Conservation (phyloP, 1,139 yeast species). For the Hanseniaspora sp. region DNA sequence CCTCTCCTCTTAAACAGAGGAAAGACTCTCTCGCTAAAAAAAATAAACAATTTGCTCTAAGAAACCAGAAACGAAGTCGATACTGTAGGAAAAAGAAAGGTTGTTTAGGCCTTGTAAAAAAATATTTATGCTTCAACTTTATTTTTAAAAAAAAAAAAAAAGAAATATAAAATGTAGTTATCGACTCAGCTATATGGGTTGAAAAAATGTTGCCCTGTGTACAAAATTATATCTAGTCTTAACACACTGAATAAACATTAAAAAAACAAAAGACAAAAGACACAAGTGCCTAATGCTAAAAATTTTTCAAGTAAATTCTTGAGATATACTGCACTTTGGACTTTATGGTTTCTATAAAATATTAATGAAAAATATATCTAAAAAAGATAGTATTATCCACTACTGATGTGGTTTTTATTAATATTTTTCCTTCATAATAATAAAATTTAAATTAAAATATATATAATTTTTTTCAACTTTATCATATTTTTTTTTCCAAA, state of each 20-base stretch:
- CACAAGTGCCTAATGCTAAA: slow-evolving; percentile 23
- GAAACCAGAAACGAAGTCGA: slow-evolving; percentile 69
- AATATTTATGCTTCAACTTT: background rate
- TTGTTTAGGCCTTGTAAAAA: slow-evolving; percentile 32
- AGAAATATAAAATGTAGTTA: slow-evolving; percentile 6
- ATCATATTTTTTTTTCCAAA: background rate
- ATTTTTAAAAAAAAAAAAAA: background rate
- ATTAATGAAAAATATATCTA: slow-evolving; percentile 33
- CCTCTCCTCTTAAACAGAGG: slow-evolving; percentile 26
- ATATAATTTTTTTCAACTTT: background rate
- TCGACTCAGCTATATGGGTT: slow-evolving; percentile 33
- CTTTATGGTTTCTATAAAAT: slow-evolving; percentile 40
- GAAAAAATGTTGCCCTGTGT: slow-evolving; percentile 22
- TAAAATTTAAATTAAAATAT: background rate
- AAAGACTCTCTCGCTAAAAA: slow-evolving; percentile 16
- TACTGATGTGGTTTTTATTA: slow-evolving; percentile 30
- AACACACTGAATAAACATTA: slow-evolving; percentile 21
- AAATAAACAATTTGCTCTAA: slow-evolving; percentile 37
- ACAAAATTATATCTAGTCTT: slow-evolving; percentile 26
- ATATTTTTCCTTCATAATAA: background rate
- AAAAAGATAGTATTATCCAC: slow-evolving; percentile 34
- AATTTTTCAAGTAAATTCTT: slow-evolving; percentile 19
- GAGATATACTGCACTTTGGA: slow-evolving; percentile 15
- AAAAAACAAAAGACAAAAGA: slow-evolving; percentile 21
- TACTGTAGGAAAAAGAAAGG: slow-evolving; percentile 41